Evolutionary conservation across 2,329 filamentous ascomycete genomes (phyloP).

Genomic region (Trichoderma arundinaceum): DNA sequence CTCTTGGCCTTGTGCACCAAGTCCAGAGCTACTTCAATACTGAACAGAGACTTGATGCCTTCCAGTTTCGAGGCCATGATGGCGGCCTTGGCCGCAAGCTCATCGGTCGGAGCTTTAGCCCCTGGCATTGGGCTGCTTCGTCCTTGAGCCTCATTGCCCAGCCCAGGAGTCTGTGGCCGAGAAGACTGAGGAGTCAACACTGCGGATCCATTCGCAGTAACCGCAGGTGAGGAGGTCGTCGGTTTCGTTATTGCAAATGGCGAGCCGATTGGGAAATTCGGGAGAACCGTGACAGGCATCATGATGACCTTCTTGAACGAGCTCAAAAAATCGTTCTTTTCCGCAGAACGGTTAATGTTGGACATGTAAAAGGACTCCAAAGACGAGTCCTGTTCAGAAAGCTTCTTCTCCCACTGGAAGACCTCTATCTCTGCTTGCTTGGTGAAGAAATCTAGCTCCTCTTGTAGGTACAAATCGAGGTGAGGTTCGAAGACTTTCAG

Average conservation of each 20-base stretch:
- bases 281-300: conserved; percentile 94
- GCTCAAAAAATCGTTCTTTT: conserved; percentile 93
- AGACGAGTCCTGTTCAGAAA: conserved; percentile 87
- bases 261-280: conserved; percentile 66
- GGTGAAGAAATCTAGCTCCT: conserved; percentile 87
- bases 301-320: conserved; percentile 99
- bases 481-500: conserved; percentile 85
- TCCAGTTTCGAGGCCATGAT: conserved; percentile 95
- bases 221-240: conserved; percentile 35
- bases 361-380: conserved; percentile 96
- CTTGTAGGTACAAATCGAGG: conserved; percentile 88
- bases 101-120: conserved; percentile 79
- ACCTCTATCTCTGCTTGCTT: conserved; percentile 78
- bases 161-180: conserved; percentile 56
- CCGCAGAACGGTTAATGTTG: conserved; percentile 90
- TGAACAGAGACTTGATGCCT: conserved; percentile 93
- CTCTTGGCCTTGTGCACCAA: conserved; percentile 88
- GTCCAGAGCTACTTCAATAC: conserved; percentile 90
- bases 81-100: conserved; percentile 95
- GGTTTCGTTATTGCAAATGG: conserved; percentile 59
- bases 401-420: conserved; percentile 84
- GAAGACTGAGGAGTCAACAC: conserved; percentile 49
- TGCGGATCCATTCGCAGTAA: conserved; percentile 40
- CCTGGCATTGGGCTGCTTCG: conserved; percentile 50
- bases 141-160: conserved; percentile 42